Percentiles rank a stretch among this genome's conserved stretches.
These are phyloP conservation scores for Hansenula sp. DNA, from an alignment of 1,139 yeast genomes.

Conservation along the genomic window DNA sequence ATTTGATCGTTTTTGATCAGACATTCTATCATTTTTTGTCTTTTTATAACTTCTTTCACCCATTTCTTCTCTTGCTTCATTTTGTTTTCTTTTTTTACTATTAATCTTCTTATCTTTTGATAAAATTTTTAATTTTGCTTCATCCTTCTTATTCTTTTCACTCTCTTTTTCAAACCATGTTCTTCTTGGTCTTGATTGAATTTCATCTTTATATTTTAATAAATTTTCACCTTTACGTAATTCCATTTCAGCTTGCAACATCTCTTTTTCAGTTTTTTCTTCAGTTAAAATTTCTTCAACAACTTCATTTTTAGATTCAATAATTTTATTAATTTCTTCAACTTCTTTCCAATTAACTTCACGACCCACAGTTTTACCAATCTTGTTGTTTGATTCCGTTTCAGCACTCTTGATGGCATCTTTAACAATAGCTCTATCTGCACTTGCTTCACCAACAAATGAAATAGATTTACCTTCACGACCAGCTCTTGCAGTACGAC, in stretches of 20 bases:
- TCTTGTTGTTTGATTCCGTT: slow-evolving; percentile 27
- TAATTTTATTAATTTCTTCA: slow-evolving; percentile 56
- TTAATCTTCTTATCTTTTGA: slow-evolving; percentile 40
- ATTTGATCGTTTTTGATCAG: slow-evolving; percentile 39
- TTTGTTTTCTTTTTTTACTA: slow-evolving; percentile 55
- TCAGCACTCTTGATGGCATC: slow-evolving; percentile 72
- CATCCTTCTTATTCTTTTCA: slow-evolving; percentile 45
- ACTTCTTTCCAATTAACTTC: slow-evolving; percentile 83
- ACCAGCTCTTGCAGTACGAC: slow-evolving; percentile 99
- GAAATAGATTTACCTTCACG: slow-evolving; percentile 91
- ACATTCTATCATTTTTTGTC: slow-evolving; percentile 59
- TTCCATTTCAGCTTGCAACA: slow-evolving; percentile 88
- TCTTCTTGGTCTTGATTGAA: slow-evolving; percentile 85
- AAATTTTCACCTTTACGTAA: slow-evolving; percentile 79
- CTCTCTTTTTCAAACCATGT: slow-evolving; percentile 90
- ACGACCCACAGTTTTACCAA: slow-evolving; percentile 70
- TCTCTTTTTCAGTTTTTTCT: slow-evolving; percentile 84
- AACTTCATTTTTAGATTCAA: slow-evolving; percentile 53
- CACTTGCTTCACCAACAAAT: slow-evolving; percentile 85
- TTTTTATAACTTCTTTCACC: slow-evolving; percentile 58
- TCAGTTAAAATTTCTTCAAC: slow-evolving; percentile 79
- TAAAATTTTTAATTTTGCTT: slow-evolving; percentile 19
- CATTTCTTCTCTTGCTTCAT: slow-evolving; percentile 40
- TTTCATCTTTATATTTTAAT: slow-evolving; percentile 75
- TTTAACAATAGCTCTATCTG: slow-evolving; percentile 83